These are phyloP conservation scores for Magnaporthales sp. DNA, from an alignment of 2,329 filamentous ascomycete species.

Conservation along the genomic window DNA sequence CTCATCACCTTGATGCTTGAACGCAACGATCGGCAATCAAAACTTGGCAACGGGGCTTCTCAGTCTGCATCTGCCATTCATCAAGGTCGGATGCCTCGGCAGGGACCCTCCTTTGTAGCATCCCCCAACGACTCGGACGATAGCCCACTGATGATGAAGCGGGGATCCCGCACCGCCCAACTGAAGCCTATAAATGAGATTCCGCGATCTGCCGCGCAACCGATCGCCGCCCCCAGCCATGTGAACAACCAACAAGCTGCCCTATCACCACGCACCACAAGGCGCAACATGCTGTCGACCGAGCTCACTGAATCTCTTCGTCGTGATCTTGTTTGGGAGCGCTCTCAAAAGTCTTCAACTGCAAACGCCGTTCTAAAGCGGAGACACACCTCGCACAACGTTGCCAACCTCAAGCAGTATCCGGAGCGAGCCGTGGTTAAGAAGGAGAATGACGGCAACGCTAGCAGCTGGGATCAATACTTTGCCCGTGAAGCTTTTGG, in stretches of 20 bases:
- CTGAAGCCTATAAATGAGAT: conserved; percentile 52
- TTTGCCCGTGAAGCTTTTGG: conserved; percentile 70
- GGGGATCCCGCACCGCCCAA: conserved; percentile 38
- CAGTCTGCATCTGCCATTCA: conserved; percentile 62
- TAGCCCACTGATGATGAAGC: conserved; percentile 56
- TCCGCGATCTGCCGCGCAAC: conserved; percentile 61
- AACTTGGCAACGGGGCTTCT: conserved; percentile 59
- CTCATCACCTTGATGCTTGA: conserved; percentile 83
- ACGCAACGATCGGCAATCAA: conserved; percentile 63
- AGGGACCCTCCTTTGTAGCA: conserved; percentile 29
- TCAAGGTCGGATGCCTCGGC: conserved; percentile 19
- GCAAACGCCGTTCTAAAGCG: conserved; percentile 84
- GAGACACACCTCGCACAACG: conserved; percentile 81
- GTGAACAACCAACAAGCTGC: conserved; percentile 60
- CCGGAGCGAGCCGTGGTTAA: conserved; percentile 57
- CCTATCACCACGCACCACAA: conserved; percentile 82
- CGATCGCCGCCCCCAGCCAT: conserved; percentile 67
- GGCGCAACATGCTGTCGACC: conserved; percentile 90
- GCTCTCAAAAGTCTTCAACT: conserved; percentile 86
- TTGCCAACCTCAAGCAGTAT: conserved; percentile 79
- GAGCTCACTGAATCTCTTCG: conserved; percentile 91
- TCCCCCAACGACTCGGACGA: conserved; percentile 54
- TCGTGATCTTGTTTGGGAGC: conserved; percentile 87
- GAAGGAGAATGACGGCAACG: conserved; percentile 53
- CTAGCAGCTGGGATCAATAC: conserved; percentile 76